These are phyloP conservation scores for Leucocoprinus sp. DNA, from an alignment of 768 basidiomycete genomes.

Conservation along the genomic window DNA sequence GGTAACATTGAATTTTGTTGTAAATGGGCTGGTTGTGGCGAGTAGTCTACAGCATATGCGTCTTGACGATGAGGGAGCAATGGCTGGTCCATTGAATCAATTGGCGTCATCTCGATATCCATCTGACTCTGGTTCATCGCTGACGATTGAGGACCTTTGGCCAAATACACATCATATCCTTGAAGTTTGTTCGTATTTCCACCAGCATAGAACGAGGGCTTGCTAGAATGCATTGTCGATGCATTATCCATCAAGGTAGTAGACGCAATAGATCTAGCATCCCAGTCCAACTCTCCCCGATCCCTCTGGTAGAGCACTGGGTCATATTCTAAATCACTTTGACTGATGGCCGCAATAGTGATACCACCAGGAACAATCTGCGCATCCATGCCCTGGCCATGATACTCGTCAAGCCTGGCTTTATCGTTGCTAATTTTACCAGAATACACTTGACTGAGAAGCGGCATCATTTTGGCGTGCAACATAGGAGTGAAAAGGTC, in stretches of 20 bases:
- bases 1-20: slow-evolving; percentile 30
- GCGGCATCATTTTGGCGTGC: slow-evolving; percentile 77
- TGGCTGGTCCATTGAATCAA: slow-evolving; percentile 56
- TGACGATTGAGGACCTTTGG: slow-evolving; percentile 31
- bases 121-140: slow-evolving; percentile 10
- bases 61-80: slow-evolving; percentile 31
- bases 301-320: slow-evolving; percentile 72
- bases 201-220: slow-evolving; percentile 31
- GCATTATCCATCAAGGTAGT: slow-evolving; percentile 43
- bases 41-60: slow-evolving; percentile 19
- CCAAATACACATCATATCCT: slow-evolving; percentile 54
- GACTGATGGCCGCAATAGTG: slow-evolving; percentile 74
- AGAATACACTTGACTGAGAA: slow-evolving; percentile 66
- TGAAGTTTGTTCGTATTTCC: slow-evolving; percentile 21
- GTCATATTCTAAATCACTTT: slow-evolving; percentile 79
- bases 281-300: slow-evolving; percentile 85
- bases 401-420: slow-evolving; percentile 68
- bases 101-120: slow-evolving; percentile 46
- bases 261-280: slow-evolving; percentile 66
- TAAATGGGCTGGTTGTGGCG: slow-evolving; percentile 25
- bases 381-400: slow-evolving; percentile 68
- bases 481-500: slow-evolving; percentile 88
- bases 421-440: slow-evolving; percentile 61
- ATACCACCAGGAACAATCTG: slow-evolving; percentile 71
- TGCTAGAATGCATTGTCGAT: slow-evolving; percentile 32